A percentile compares a stretch with the other conserved stretches of the same genome.
phyloP scores from a whole-genome alignment of 805 yeast genomes.

The Wickerhamiella kazuoi region DNA sequence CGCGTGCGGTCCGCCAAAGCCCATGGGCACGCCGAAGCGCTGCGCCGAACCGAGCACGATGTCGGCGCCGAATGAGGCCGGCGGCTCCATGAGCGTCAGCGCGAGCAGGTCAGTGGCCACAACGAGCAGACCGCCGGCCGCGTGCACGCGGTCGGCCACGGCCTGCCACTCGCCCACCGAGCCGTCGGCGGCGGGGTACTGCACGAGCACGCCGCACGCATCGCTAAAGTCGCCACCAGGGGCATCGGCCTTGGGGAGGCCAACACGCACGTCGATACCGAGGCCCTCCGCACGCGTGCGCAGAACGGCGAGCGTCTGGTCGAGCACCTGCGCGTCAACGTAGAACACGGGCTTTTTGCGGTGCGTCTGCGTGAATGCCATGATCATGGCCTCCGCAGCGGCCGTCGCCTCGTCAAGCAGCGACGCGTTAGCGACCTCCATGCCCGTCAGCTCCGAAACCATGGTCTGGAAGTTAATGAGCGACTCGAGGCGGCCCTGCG shows the following conservation, averaged over 20 bases:
- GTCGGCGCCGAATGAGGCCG: constrained; percentile 76
- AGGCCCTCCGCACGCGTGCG: constrained; percentile 62
- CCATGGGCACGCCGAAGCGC: constrained; percentile 94
- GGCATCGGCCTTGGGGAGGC: constrained; percentile 24
- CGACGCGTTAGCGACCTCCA: constrained; percentile 90
- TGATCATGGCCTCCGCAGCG: constrained; percentile 90
- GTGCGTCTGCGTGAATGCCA: constrained; percentile 49
- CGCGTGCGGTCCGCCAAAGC: constrained; percentile 98
- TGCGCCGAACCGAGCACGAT: constrained; percentile 85
- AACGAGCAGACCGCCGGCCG: constrained; percentile 54
- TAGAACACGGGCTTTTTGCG: constrained; percentile 53
- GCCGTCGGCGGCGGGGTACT: constrained; percentile 86
- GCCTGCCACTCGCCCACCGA: constrained; percentile 33
- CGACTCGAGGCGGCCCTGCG: constrained; percentile 89
- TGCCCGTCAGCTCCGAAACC: constrained; percentile 75
- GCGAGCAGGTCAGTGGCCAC: constrained; percentile 91
- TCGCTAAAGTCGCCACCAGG: constrained; percentile 22
- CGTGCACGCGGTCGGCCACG: constrained; percentile 50
- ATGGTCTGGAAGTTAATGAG: constrained; percentile 87
- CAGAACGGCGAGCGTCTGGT: constrained; percentile 71
- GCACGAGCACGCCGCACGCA: constrained; percentile 69
- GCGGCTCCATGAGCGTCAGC: constrained; percentile 68
- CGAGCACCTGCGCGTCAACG: constrained; percentile 61
- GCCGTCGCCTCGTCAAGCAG: constrained; percentile 93
- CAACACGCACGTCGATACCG: constrained; percentile 42